phyloP scores from a whole-genome alignment of 139 green algal genomes.

The Volvox africanus region DNA sequence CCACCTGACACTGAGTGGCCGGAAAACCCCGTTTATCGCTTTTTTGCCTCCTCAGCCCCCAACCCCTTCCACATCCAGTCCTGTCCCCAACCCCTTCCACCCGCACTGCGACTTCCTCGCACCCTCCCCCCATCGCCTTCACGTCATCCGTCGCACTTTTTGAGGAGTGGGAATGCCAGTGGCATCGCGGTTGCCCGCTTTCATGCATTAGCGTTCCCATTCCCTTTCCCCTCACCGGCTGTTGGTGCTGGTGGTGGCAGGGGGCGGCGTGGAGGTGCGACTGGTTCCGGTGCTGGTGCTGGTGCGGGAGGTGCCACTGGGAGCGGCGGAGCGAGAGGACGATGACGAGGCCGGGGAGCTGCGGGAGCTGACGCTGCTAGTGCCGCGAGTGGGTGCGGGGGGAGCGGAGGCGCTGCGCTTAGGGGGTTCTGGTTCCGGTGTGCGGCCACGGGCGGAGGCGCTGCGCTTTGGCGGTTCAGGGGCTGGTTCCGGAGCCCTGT shows the following conservation, averaged over 20 bases:
- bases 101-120: too few species aligned
- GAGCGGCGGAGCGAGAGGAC: not conserved
- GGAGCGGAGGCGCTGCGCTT: slow-evolving; percentile 13
- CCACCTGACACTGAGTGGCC: too few species aligned
- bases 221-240: not conserved
- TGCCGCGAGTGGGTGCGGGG: not conserved
- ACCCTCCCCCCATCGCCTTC: too few species aligned
- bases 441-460: not conserved
- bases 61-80: too few species aligned
- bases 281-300: not conserved
- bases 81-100: too few species aligned
- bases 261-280: not conserved
- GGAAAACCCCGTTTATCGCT: too few species aligned
- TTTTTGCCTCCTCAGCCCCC: too few species aligned
- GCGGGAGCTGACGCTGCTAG: not conserved
- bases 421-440: not conserved
- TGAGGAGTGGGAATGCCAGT: too few species aligned
- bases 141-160: too few species aligned
- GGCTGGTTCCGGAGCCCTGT: slow-evolving; percentile 5
- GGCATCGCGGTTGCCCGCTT: too few species aligned
- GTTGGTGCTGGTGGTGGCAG: not conserved
- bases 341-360: not conserved
- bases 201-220: not conserved
- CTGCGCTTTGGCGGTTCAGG: not conserved
- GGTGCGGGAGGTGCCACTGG: not conserved